Conservation (phyloP, 169 alveolate genomes). For the Cryptosporidium viatorum region DNA sequence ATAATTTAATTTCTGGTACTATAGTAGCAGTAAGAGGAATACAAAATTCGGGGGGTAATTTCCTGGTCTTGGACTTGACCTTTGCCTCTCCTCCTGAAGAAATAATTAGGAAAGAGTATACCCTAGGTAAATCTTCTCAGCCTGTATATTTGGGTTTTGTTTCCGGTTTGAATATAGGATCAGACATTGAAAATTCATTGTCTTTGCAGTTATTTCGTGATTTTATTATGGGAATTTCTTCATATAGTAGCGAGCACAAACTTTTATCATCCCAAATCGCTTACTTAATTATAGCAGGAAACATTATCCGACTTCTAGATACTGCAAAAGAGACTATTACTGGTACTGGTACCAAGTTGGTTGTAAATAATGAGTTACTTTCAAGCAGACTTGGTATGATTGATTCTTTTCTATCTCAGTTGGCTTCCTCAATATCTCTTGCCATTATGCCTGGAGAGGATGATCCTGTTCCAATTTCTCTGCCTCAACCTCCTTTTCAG, state of each 20-base stretch:
- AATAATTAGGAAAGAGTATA: neutral
- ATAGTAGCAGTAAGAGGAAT: slow-evolving; percentile 46
- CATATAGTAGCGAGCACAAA: slow-evolving; percentile 23
- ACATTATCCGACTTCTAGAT: slow-evolving; percentile 22
- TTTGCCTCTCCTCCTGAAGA: slow-evolving; percentile 44
- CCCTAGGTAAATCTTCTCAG: neutral
- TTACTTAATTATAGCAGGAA: slow-evolving; percentile 62
- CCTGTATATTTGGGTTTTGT: slow-evolving; percentile 54
- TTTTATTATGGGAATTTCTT: slow-evolving; percentile 34
- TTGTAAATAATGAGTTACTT: slow-evolving; percentile 46
- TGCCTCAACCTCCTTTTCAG: slow-evolving; percentile 64
- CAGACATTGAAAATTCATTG: slow-evolving; percentile 9
- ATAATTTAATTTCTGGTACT: slow-evolving; percentile 46
- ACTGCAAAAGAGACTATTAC: slow-evolving; percentile 70
- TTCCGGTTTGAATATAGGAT: slow-evolving; percentile 61
- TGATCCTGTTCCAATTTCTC: slow-evolving; percentile 69
- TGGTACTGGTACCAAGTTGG: slow-evolving; percentile 60
- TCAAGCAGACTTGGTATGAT: slow-evolving; percentile 13
- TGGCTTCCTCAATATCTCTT: slow-evolving; percentile 39
- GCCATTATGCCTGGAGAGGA: slow-evolving; percentile 58
- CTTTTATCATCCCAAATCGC: slow-evolving; percentile 51
- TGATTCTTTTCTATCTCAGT: slow-evolving; percentile 52
- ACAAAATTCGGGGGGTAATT: slow-evolving; percentile 29
- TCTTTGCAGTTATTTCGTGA: slow-evolving; percentile 64
- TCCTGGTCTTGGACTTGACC: slow-evolving; percentile 26